A percentile compares a stretch with the other conserved stretches of the same genome.
These are phyloP conservation scores for Fusarium goolgardi DNA, from an alignment of 2,329 filamentous ascomycete species.

Conservation along the genomic window DNA sequence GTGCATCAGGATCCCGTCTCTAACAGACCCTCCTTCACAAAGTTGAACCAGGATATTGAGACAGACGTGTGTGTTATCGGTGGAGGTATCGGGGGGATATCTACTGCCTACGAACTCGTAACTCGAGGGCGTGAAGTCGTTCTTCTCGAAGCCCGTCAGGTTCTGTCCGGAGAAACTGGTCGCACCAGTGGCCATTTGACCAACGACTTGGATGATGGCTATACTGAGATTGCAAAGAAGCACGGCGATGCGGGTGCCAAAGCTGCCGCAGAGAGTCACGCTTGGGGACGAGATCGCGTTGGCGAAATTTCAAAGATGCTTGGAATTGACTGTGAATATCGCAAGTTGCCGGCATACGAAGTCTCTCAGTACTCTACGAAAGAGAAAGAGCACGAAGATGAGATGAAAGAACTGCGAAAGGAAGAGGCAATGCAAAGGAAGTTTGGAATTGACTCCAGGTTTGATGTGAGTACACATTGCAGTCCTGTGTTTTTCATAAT, in stretches of 20 bases:
- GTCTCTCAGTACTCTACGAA: conserved; percentile 61
- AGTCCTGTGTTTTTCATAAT: neutral
- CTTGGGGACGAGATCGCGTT: conserved; percentile 64
- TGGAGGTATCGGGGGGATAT: conserved; percentile 36
- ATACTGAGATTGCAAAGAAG: conserved; percentile 62
- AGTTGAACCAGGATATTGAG: conserved; percentile 12
- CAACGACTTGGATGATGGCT: conserved; percentile 66
- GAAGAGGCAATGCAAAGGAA: conserved; percentile 28
- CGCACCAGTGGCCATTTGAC: conserved; percentile 66
- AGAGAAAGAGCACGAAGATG: conserved; percentile 54
- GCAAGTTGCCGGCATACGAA: conserved; percentile 60
- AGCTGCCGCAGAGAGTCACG: conserved; percentile 64
- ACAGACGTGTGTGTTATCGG: conserved; percentile 35
- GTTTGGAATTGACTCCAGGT: conserved; percentile 23
- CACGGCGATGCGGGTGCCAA: conserved; percentile 62
- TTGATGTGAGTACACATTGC: conserved; percentile 14
- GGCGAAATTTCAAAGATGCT: conserved; percentile 62
- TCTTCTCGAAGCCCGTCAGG: conserved; percentile 65
- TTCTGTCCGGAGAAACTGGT: conserved; percentile 64
- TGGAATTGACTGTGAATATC: conserved; percentile 67
- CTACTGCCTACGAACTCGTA: conserved; percentile 53
- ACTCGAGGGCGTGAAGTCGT: conserved; percentile 61
- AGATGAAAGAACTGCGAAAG: conserved; percentile 32
- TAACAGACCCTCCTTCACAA: conserved; percentile 13
- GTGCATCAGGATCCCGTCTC: conserved; percentile 60